Conservation (phyloP, 106 monocot species). For the Dendrobium nobile region DNA sequence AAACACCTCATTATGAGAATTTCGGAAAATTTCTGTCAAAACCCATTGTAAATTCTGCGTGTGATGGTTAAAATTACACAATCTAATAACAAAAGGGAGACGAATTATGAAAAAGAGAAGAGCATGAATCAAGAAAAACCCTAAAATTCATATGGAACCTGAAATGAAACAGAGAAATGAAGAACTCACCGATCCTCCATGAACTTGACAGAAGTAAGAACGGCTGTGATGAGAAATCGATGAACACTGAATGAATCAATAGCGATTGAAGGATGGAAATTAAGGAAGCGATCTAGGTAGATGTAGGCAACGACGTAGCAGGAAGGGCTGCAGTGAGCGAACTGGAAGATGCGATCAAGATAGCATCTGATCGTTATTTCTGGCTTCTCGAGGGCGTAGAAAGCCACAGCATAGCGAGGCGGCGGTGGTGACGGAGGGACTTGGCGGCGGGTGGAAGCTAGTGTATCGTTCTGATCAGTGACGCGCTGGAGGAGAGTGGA, state of each 20-base stretch:
- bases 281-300: constrained; percentile 45
- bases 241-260: constrained; percentile 44
- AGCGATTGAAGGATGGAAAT: constrained; percentile 4
- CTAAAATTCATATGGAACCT: not conserved
- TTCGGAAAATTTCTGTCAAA: not conserved
- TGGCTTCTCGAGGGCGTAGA: constrained; percentile 32
- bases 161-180: not conserved
- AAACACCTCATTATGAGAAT: not conserved
- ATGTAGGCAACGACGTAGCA: constrained; percentile 50
- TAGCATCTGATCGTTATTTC: constrained; percentile 31
- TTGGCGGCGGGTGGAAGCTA: not conserved
- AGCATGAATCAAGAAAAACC: not conserved
- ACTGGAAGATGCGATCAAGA: constrained; percentile 38
- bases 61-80: no score
- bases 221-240: constrained; percentile 47
- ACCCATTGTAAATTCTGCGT: no score
- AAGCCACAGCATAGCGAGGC: constrained; percentile 9
- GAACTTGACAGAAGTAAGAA: constrained; percentile 54
- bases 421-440: not conserved
- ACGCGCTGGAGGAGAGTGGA: constrained; percentile 35
- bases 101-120: not conserved
- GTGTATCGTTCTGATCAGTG: constrained; percentile 28
- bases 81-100: not conserved
- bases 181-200: constrained; percentile 44
- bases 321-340: constrained; percentile 38